Conservation (phyloP, 2,329 filamentous ascomycete genomes). For the Cladosporium cucumerinum region DNA sequence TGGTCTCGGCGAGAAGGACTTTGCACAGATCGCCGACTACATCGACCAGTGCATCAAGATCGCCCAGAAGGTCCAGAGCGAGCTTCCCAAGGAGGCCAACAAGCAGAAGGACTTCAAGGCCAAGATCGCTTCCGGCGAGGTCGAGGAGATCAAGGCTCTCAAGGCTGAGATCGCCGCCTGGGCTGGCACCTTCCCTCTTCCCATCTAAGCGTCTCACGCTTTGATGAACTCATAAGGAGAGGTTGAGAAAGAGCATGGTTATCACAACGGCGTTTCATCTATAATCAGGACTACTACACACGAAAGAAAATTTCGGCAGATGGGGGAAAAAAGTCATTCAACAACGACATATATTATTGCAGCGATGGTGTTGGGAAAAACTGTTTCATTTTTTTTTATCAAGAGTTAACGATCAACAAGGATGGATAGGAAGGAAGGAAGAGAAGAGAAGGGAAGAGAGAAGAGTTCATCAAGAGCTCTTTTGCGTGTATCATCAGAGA, state of each 20-base stretch:
- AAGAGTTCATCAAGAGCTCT: neutral
- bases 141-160: constrained; percentile 77
- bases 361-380: constrained; percentile 13
- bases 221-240: neutral
- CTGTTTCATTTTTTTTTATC: neutral
- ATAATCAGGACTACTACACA: neutral
- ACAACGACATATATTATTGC: constrained; percentile 14
- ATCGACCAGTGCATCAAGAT: constrained; percentile 87
- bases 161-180: constrained; percentile 86
- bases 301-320: neutral
- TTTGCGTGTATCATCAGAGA: constrained; percentile 7
- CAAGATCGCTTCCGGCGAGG: constrained; percentile 75
- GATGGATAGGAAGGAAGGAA: neutral
- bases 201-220: constrained; percentile 37
- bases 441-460: neutral
- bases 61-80: constrained; percentile 79
- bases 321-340: constrained; percentile 11
- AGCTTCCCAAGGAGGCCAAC: constrained; percentile 93
- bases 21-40: constrained; percentile 83
- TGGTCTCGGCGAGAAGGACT: constrained; percentile 89
- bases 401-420: neutral
- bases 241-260: constrained; percentile 3
- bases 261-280: constrained; percentile 1
- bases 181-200: constrained; percentile 88
- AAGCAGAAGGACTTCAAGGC: constrained; percentile 99